phyloP scores from a whole-genome alignment of 2,329 filamentous ascomycete genomes.

The Apiospora malaysiana region DNA sequence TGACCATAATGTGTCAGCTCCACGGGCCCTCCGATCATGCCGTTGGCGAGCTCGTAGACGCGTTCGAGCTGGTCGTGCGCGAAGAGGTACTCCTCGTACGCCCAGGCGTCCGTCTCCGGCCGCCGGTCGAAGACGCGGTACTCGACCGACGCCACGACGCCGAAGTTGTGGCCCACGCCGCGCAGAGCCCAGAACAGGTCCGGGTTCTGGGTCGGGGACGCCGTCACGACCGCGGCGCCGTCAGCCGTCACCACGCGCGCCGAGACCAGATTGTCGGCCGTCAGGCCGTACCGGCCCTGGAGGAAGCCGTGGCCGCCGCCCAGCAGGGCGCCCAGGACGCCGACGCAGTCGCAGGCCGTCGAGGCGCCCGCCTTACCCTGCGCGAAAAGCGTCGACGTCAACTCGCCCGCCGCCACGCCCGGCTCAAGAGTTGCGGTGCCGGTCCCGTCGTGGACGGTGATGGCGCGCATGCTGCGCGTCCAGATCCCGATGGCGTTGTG shows the following conservation, averaged over 20 bases:
- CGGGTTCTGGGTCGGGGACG: slow-evolving; percentile 49
- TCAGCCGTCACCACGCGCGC: slow-evolving; percentile 47
- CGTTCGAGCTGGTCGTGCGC: not conserved
- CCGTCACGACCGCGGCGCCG: slow-evolving; percentile 41
- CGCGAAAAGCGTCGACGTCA: not conserved
- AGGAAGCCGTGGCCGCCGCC: slow-evolving; percentile 66
- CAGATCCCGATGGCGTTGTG: not conserved
- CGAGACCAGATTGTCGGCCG: slow-evolving; percentile 48
- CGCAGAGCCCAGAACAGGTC: slow-evolving; percentile 50
- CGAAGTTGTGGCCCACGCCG: slow-evolving; percentile 50
- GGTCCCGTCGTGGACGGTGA: not conserved
- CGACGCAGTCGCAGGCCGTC: slow-evolving; percentile 38
- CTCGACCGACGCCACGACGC: slow-evolving; percentile 44
- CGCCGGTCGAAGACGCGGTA: slow-evolving; percentile 26
- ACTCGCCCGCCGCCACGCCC: not conserved
- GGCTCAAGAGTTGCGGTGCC: not conserved
- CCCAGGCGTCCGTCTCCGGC: slow-evolving; percentile 19
- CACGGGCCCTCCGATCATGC: not conserved
- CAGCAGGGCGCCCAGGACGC: slow-evolving; percentile 63
- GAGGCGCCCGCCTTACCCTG: not conserved
- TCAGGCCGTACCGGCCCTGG: slow-evolving; percentile 58
- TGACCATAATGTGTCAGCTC: slow-evolving; percentile 3
- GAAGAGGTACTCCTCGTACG: slow-evolving; percentile 13
- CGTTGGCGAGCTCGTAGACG: not conserved
- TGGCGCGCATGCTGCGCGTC: not conserved